These are phyloP conservation scores for Coemansia sp. DNA, from an alignment of 192 early-diverging fungal species.

Conservation along the genomic window DNA sequence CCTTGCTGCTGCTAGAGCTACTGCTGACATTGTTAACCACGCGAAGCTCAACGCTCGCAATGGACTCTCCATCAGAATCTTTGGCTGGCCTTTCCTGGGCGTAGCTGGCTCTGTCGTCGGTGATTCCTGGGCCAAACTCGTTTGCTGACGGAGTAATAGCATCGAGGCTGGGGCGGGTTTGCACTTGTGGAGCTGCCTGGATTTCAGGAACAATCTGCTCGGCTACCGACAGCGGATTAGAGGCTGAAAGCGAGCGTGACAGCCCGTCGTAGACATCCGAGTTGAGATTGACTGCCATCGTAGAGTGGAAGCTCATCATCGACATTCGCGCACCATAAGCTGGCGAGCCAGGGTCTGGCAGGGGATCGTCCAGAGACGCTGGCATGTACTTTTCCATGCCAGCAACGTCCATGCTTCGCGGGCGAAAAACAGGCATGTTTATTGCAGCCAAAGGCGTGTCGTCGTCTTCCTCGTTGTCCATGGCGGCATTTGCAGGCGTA, in stretches of 20 bases:
- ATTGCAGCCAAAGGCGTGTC: too few relatives aligned
- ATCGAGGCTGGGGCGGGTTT: slow-evolving; percentile 34
- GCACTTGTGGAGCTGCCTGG: slow-evolving; percentile 1
- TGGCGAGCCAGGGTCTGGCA: too few relatives aligned
- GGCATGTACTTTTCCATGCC: too few relatives aligned
- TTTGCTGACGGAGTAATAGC: slow-evolving; percentile 20
- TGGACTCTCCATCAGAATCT: slow-evolving; percentile 6
- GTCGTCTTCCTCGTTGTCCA: too few relatives aligned
- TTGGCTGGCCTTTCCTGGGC: background rate
- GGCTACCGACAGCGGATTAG: slow-evolving; percentile 31
- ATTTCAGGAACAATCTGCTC: slow-evolving; percentile 7
- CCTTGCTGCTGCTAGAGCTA: background rate
- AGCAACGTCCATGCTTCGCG: too few relatives aligned
- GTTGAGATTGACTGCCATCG: too few relatives aligned
- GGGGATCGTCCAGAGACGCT: too few relatives aligned
- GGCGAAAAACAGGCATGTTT: too few relatives aligned
- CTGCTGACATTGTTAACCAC: slow-evolving; percentile 26
- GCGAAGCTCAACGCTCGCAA: slow-evolving; percentile 15
- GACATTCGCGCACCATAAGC: too few relatives aligned
- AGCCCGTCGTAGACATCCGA: too few relatives aligned
- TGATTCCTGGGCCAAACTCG: background rate
- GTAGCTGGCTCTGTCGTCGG: background rate
- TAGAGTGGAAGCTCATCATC: too few relatives aligned
- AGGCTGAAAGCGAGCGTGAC: slow-evolving; percentile 12
- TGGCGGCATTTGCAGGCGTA: too few relatives aligned